Evolutionary conservation across 2,329 filamentous ascomycete genomes (phyloP), one percentile per base, ranked within the genome.

Genomic region (Epichloe coenophiala): DNA sequence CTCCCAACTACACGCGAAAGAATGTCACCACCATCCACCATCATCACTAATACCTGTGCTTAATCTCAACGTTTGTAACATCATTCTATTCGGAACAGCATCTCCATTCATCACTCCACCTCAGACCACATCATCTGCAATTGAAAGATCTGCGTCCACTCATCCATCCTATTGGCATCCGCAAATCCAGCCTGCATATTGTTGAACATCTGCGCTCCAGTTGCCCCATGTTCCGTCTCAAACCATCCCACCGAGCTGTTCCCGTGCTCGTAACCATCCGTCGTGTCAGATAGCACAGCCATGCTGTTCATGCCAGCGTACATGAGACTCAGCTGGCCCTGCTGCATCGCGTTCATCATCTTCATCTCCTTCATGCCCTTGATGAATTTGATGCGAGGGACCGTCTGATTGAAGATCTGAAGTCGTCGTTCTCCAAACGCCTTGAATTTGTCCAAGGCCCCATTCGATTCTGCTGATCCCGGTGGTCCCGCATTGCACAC

Each of bases 161-260:
- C 59, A 15, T 55, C 57, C 11, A 50, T 44, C 5, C 54, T 55
- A 21, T 60, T 61, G 4, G 61, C 62, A 46, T 59, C 54, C 1
- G 60, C 53, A 53, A 66, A 57, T 6, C 64, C 65, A 12, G 56
- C 9, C 23, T 61, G 56, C 63, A 66, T 65, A 2, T 66, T 61
- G 1, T 65, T 58, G 44, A 58, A 58, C 58, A 63, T 60, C 23
- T 66, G 60, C 4, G 64, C 63, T 5, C 58, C 56, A n/a, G 60
- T 65, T 0, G 58, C 67, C 0, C 66, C 65, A 19, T 65, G 45
- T 27, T 62, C 55, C 17, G 65, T 67, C 37, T 63, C 63, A 40
- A 69, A 59, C 55, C 65, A 69, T 0, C 68, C 67, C 1, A 67
- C 31, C 0, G 56, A 54, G 45, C 57, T 66, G 43, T 61, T 68